Percentiles rank a stretch among this genome's conserved stretches.
These are phyloP conservation scores for Trichothecium roseum DNA, from an alignment of 2,329 filamentous ascomycete genomes.

Conservation along the genomic window DNA sequence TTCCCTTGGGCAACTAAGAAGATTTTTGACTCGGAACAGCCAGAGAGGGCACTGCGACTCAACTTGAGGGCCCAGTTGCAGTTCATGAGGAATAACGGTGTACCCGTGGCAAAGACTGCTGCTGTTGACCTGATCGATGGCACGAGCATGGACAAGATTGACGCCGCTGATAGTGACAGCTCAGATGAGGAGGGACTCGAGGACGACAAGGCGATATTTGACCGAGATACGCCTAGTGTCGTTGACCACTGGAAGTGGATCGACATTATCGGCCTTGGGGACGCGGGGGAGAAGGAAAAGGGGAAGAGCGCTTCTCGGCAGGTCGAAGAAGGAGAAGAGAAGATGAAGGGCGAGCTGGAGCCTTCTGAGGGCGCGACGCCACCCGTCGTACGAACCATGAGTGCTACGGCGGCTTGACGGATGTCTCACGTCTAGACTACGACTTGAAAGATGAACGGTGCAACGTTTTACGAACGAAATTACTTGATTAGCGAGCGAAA, in stretches of 20 bases:
- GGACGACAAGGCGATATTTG: conserved; percentile 42
- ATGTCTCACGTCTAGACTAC: too few species aligned
- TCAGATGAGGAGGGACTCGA: conserved; percentile 23
- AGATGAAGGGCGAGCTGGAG: conserved; percentile 24
- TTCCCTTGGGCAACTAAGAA: conserved; percentile 61
- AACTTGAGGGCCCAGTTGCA: conserved; percentile 51
- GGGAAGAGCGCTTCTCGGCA: conserved; percentile 19
- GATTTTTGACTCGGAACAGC: conserved; percentile 46
- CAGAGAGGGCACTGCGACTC: conserved; percentile 46
- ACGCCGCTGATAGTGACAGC: conserved; percentile 9
- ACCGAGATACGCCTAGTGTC: conserved; percentile 23
- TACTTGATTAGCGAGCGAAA: too few species aligned
- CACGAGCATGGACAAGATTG: conserved; percentile 24
- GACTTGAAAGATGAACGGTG: too few species aligned
- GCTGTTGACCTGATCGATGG: conserved; percentile 39
- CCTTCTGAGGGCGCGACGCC: conserved; percentile 4
- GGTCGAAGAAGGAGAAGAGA: conserved; percentile 22
- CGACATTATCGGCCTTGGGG: conserved; percentile 38
- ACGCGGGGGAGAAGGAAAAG: conserved; percentile 13
- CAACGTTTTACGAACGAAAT: too few species aligned
- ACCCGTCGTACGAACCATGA: conserved; percentile 1
- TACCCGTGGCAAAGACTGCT: conserved; percentile 40
- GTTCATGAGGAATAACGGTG: conserved; percentile 37
- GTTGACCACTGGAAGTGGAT: conserved; percentile 43
- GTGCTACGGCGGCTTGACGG: conserved; percentile 2